Conservation (phyloP, 2,329 filamentous ascomycete genomes). For the Fusarium euwallaceae region DNA sequence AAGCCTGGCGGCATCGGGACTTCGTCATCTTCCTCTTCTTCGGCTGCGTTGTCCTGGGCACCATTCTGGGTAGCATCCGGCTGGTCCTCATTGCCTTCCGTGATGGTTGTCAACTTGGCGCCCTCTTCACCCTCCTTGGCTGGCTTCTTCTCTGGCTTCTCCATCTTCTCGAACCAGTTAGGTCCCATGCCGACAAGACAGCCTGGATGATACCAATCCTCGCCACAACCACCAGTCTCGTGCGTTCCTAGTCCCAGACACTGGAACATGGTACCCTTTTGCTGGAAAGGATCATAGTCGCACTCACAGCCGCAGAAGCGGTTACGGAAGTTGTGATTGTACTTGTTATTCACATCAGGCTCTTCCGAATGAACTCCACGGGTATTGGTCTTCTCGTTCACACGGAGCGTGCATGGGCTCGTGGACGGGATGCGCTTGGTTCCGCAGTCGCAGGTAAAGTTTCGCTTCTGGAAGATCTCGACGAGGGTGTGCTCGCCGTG, state of each 20-base stretch:
- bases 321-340: conserved; percentile 97
- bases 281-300: conserved; percentile 87
- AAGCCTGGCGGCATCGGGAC: conserved; percentile 86
- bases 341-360: conserved; percentile 80
- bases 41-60: conserved; percentile 27
- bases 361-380: conserved; percentile 83
- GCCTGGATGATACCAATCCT: conserved; percentile 98
- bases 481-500: conserved; percentile 96
- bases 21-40: conserved; percentile 67
- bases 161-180: conserved; percentile 74
- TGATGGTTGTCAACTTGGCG: conserved; percentile 61
- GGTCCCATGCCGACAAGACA: conserved; percentile 87
- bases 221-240: conserved; percentile 89
- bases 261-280: conserved; percentile 99
- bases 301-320: conserved; percentile 91
- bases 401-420: conserved; percentile 81
- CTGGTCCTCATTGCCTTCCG: conserved; percentile 60
- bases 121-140: conserved; percentile 23
- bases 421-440: conserved; percentile 81
- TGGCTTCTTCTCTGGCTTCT: conserved; percentile 51
- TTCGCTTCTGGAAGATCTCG: conserved; percentile 94
- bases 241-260: conserved; percentile 86
- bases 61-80: conserved; percentile 35
- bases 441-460: conserved; percentile 97
- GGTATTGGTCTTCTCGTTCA: conserved; percentile 78